Evolutionary conservation across 495 filamentous ascomycete species (phyloP).

Genomic region (Lepidopterella palustris): DNA sequence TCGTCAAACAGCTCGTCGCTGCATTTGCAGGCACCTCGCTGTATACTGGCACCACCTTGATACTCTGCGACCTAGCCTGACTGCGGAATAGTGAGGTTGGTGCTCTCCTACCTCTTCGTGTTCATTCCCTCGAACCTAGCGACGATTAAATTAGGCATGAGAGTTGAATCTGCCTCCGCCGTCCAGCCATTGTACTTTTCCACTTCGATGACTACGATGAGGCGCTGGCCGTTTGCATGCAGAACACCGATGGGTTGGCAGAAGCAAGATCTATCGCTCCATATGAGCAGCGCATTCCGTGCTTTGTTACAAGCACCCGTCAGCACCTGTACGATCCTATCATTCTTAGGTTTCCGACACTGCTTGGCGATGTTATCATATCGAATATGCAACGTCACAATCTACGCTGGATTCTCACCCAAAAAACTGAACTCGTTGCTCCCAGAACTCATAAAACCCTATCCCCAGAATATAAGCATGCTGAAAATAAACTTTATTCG

Average conservation of each 20-base stretch:
- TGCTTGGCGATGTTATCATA: conserved; percentile 44
- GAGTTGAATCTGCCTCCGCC: conserved; percentile 43
- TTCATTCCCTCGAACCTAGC: conserved; percentile 38
- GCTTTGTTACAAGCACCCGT: conserved; percentile 29
- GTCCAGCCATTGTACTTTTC: conserved; percentile 46
- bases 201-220: conserved; percentile 41
- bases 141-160: conserved; percentile 41
- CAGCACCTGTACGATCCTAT: conserved; percentile 39
- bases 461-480: conserved; percentile 48
- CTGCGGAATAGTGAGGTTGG: conserved; percentile 45
- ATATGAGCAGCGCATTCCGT: not conserved
- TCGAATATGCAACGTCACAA: conserved; percentile 45
- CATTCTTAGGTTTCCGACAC: conserved; percentile 38
- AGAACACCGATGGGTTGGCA: conserved; percentile 36
- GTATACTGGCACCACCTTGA: conserved; percentile 40
- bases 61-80: conserved; percentile 46
- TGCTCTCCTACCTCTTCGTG: conserved; percentile 33
- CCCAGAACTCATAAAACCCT: conserved; percentile 43
- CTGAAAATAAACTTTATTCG: conserved; percentile 45
- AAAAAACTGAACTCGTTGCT: conserved; percentile 41
- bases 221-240: conserved; percentile 37
- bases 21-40: conserved; percentile 40
- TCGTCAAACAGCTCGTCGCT: conserved; percentile 40
- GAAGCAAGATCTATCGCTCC: conserved; percentile 11
- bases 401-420: conserved; percentile 40